A percentile compares a stretch with the other conserved stretches of the same genome.
These are phyloP conservation scores for Zoysia japonica DNA, from an alignment of 176 grass and related monocot species.

Conservation along the genomic window DNA sequence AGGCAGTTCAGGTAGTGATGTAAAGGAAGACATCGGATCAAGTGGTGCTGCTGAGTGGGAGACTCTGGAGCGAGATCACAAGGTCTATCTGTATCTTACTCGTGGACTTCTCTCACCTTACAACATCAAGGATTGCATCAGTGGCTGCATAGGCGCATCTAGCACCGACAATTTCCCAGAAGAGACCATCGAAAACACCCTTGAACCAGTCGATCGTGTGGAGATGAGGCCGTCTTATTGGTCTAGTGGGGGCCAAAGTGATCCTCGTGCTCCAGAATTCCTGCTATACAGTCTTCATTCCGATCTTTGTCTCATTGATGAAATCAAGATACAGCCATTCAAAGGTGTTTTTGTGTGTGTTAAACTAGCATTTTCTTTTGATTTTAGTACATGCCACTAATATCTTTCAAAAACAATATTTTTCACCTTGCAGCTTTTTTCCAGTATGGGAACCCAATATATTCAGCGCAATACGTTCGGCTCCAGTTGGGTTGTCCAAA, in stretches of 20 bases:
- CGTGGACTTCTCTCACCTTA: slow-evolving; percentile 26
- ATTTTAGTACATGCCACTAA: background rate
- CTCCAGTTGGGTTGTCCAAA: slow-evolving; percentile 64
- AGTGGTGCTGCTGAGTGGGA: slow-evolving; percentile 31
- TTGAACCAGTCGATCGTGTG: slow-evolving; percentile 31
- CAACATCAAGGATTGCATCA: slow-evolving; percentile 37
- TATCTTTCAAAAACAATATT: background rate
- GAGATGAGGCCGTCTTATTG: slow-evolving; percentile 52
- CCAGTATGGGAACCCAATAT: slow-evolving; percentile 58
- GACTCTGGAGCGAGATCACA: slow-evolving; percentile 37
- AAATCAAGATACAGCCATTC: slow-evolving; percentile 71
- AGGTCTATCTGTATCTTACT: slow-evolving; percentile 43
- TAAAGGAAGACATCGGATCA: background rate
- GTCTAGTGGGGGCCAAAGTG: slow-evolving; percentile 58
- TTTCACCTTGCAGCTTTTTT: slow-evolving; percentile 56
- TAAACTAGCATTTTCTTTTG: background rate
- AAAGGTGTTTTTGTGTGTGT: slow-evolving; percentile 37
- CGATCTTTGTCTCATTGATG: slow-evolving; percentile 51
- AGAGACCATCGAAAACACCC: slow-evolving; percentile 66
- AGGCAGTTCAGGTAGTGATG: background rate
- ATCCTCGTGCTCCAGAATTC: slow-evolving; percentile 45
- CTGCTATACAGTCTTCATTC: slow-evolving; percentile 46
- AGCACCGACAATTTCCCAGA: slow-evolving; percentile 66
- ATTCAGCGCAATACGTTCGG: slow-evolving; percentile 53
- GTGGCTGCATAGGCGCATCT: slow-evolving; percentile 56